phyloP scores from a whole-genome alignment of 2,329 filamentous ascomycete genomes.

The Cladophialophora bantiana region DNA sequence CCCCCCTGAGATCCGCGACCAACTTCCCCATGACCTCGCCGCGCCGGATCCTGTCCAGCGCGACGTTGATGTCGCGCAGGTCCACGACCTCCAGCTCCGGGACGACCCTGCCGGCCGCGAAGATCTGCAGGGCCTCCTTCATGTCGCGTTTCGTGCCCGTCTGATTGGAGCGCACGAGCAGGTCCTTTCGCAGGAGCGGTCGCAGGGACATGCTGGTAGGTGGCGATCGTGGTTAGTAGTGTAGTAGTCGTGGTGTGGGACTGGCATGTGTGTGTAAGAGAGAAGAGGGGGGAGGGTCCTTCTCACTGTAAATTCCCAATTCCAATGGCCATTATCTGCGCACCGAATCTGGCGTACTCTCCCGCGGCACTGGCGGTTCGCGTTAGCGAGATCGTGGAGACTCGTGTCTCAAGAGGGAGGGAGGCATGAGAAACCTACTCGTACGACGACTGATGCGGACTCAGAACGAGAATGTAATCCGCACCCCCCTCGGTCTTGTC shows the following conservation, averaged over 20 bases:
- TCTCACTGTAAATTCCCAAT: constrained; percentile 21
- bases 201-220: constrained; percentile 17
- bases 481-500: constrained; percentile 14
- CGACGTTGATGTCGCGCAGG: constrained; percentile 13
- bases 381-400: background rate
- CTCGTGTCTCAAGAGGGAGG: background rate
- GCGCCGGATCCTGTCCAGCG: constrained; percentile 16
- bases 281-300: background rate
- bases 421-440: constrained; percentile 12
- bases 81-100: constrained; percentile 22
- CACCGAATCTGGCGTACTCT: constrained; percentile 21
- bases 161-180: constrained; percentile 22
- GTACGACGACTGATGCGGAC: constrained; percentile 25
- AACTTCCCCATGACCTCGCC: constrained; percentile 25
- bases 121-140: constrained; percentile 9
- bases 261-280: too few species aligned
- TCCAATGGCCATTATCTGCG: constrained; percentile 28
- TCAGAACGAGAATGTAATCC: constrained; percentile 26
- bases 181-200: constrained; percentile 17
- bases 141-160: constrained; percentile 24
- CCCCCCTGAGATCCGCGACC: constrained; percentile 4
- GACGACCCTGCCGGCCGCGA: constrained; percentile 15
- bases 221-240: too few species aligned
- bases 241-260: too few species aligned
- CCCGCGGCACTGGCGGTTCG: constrained; percentile 16